Base-by-base conservation (phyloP, 176 grass and related monocot genomes). In the Luzula sylvatica region DNA sequence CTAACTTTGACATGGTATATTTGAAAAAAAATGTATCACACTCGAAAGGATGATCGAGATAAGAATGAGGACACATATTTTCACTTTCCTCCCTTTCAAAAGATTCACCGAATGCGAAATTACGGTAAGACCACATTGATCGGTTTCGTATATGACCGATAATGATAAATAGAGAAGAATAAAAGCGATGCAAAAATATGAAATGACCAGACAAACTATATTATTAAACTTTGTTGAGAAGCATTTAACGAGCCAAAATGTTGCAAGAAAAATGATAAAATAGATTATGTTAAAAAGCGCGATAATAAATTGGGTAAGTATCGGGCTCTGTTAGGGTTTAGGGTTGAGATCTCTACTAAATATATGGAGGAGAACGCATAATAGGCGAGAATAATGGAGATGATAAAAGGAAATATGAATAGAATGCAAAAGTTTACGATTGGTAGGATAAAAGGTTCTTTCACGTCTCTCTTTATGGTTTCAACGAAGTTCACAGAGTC, bases 71-170 rank as follows among this genome's bases (percentile, higher is more conserved):
- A 26, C 19, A 20, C 52, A 30, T 9, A 39, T 24, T 54, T 42
- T 8, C 32, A n/a, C 42, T 38, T 64, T 73, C 38, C 15, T 64
- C 48, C 58, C 58, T 23, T 73, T 53, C 32, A 64, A 26, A 42
- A 73, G 69, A 11, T 65, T 27, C 38, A 23, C 7, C n/a, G 69
- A 55, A 1, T 28, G 45, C n/a, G 23, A 22, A 11, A 73, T 32
- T 13, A 58, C 69, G 11, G 11, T 8, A 25, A 73, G 9, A 15
- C 69, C 69, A 2, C 64, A 64, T 20, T 50, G 6, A 4, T 14
- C 56, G 26, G 25, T 26, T 18, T 65, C 69, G 0, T n/a, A n/a
- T n/a, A 63, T 52, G 21, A 73, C 58, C 19, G 69, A 73, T 28
- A 73, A 2, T 0, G 50, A 29, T 18, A 45, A 15, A 15, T 38